Percentiles rank a stretch among this genome's conserved stretches.
phyloP scores from a whole-genome alignment of 352 stramenopile genomes.

The Elongisporangium prolatum region DNA sequence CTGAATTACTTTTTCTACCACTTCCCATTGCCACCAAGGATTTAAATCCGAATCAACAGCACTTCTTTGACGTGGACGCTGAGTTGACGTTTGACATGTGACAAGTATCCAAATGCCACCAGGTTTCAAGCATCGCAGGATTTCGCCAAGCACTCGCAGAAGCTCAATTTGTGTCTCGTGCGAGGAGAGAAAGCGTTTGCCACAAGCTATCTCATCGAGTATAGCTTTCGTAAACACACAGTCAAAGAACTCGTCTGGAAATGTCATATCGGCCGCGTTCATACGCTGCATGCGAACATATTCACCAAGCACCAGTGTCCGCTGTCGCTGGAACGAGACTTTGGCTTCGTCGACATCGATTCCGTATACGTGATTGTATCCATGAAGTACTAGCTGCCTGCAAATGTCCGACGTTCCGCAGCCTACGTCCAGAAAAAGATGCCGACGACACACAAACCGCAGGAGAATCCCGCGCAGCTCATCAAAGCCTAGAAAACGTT shows the following conservation, averaged over 20 bases:
- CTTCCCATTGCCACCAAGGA: slow-evolving; percentile 23
- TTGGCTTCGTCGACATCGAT: slow-evolving; percentile 13
- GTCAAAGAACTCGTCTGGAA: slow-evolving; percentile 20
- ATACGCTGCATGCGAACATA: slow-evolving; percentile 18
- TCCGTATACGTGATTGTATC: slow-evolving; percentile 16
- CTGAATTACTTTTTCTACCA: slow-evolving; percentile 5
- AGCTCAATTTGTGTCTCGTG: slow-evolving; percentile 7
- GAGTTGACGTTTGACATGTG: slow-evolving; percentile 5
- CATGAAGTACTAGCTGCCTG: slow-evolving; percentile 19
- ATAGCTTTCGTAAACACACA: slow-evolving; percentile 24
- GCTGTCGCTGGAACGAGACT: slow-evolving; percentile 14
- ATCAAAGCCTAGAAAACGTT: slow-evolving; percentile 11
- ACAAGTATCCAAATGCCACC: slow-evolving; percentile 21
- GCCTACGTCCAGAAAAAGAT: slow-evolving; percentile 19
- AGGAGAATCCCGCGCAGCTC: slow-evolving; percentile 4
- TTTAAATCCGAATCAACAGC: neutral
- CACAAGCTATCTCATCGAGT: slow-evolving; percentile 19
- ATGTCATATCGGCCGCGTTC: slow-evolving; percentile 8
- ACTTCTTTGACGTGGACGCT: neutral
- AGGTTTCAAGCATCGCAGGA: slow-evolving; percentile 20
- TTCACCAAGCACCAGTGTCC: slow-evolving; percentile 5
- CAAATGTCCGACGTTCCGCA: slow-evolving; percentile 27
- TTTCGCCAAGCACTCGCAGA: slow-evolving; percentile 12
- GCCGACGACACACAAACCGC: slow-evolving; percentile 3
- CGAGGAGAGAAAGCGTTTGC: slow-evolving; percentile 1